Evolutionary conservation across 306 rosid species (phyloP).

Genomic region (Hippophae tibetana): DNA sequence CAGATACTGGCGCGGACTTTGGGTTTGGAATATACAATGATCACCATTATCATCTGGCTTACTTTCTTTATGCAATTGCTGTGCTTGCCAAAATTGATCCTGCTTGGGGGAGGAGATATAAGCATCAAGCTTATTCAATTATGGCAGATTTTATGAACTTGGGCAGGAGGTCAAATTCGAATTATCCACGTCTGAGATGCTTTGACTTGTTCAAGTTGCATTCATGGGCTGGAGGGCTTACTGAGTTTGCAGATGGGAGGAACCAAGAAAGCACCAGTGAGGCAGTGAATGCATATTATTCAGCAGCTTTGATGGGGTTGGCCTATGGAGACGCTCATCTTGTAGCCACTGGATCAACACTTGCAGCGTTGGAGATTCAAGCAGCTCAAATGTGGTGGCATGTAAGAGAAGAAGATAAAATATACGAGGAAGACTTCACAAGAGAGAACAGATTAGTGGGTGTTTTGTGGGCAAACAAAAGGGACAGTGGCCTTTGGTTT

Average conservation of each 20-base stretch:
- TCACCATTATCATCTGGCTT: constrained; percentile 76
- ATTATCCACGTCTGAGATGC: constrained; percentile 61
- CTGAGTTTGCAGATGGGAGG: constrained; percentile 75
- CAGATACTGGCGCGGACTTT: constrained; percentile 51
- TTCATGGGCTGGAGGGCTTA: constrained; percentile 87
- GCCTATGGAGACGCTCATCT: constrained; percentile 62
- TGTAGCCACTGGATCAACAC: constrained; percentile 48
- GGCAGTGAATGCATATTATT: constrained; percentile 68
- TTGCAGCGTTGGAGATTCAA: constrained; percentile 51
- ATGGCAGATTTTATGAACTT: constrained; percentile 59
- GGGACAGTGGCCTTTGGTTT: constrained; percentile 89
- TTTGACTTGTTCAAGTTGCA: constrained; percentile 63
- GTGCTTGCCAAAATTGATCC: constrained; percentile 73
- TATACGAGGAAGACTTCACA: constrained; percentile 50
- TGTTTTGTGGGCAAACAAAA: constrained; percentile 69
- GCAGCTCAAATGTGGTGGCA: constrained; percentile 89
- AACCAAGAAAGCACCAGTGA: constrained; percentile 88
- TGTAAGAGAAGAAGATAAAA: constrained; percentile 32
- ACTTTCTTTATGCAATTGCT: constrained; percentile 70
- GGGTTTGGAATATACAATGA: constrained; percentile 80
- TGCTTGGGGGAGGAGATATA: constrained; percentile 64
- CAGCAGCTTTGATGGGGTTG: constrained; percentile 72
- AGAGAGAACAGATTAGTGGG: constrained; percentile 54
- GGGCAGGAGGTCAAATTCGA: constrained; percentile 24
- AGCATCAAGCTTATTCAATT: constrained; percentile 55